These are phyloP conservation scores for Rosa hybrid DNA, from an alignment of 331 rosid species.

Conservation along the genomic window DNA sequence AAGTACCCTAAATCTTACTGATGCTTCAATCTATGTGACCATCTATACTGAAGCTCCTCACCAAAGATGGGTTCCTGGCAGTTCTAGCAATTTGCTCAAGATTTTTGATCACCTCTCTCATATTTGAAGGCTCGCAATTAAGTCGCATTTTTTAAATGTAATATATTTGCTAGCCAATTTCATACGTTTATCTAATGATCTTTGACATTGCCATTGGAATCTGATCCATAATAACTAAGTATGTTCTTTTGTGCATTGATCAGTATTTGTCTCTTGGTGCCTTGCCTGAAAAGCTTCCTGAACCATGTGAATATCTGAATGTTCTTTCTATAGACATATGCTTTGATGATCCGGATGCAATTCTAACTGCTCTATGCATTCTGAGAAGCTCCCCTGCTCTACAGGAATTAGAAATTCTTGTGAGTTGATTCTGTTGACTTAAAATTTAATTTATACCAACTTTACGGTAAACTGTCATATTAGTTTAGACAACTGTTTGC, in stretches of 20 bases:
- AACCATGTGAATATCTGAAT: not conserved
- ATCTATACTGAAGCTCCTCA: slow-evolving; percentile 11
- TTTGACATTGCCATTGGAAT: not conserved
- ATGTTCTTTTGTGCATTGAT: no score
- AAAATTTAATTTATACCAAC: not conserved
- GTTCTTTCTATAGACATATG: not conserved
- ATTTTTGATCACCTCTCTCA: slow-evolving; percentile 47
- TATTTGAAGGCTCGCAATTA: slow-evolving; percentile 41
- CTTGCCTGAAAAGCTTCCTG: not conserved
- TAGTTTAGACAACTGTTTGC: not conserved
- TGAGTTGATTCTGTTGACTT: not conserved
- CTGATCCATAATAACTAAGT: no score
- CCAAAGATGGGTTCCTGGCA: slow-evolving; percentile 25
- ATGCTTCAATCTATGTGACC: slow-evolving; percentile 9
- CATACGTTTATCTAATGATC: no score
- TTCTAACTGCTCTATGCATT: not conserved
- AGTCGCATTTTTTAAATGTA: slow-evolving; percentile 53
- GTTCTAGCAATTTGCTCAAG: slow-evolving; percentile 44
- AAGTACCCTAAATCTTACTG: slow-evolving; percentile 43
- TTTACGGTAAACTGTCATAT: not conserved
- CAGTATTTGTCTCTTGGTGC: not conserved
- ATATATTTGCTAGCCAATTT: not conserved
- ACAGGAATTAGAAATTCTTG: not conserved
- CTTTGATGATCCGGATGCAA: not conserved
- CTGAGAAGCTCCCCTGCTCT: not conserved